Percentiles rank a stretch among this genome's conserved stretches.
Evolutionary conservation across 1,284 basidiomycete genomes (phyloP).

Genomic region (Mrakiaceae sp.): DNA sequence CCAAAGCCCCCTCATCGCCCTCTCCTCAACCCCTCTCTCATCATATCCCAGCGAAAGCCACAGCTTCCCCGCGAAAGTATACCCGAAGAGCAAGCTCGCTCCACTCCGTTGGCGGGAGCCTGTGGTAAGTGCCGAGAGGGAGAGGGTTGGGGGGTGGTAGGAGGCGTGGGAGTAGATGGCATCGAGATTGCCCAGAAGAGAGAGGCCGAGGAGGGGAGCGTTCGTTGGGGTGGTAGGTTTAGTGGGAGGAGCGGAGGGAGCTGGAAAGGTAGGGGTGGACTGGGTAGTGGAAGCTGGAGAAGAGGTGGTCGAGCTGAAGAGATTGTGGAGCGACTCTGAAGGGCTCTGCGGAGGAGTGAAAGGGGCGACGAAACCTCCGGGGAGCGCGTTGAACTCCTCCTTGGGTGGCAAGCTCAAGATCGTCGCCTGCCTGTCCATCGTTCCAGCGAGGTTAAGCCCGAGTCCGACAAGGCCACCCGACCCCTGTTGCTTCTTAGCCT

Average conservation of each 20-base stretch:
- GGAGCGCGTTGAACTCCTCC: too few relatives aligned
- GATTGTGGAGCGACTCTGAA: too few relatives aligned
- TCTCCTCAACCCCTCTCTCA: constrained; percentile 51
- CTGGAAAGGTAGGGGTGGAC: too few relatives aligned
- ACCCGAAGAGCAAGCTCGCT: constrained; percentile 61
- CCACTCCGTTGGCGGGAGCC: constrained; percentile 61
- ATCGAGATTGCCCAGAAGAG: constrained; percentile 65
- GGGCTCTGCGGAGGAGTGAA: too few relatives aligned
- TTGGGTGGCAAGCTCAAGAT: too few relatives aligned
- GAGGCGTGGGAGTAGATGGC: constrained; percentile 55
- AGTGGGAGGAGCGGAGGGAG: too few relatives aligned
- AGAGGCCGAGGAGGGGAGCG: constrained; percentile 55
- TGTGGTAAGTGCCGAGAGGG: constrained; percentile 56
- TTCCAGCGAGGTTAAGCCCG: too few relatives aligned
- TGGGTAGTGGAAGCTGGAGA: too few relatives aligned
- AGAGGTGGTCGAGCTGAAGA: too few relatives aligned
- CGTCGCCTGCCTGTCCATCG: too few relatives aligned
- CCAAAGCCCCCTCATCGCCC: constrained; percentile 26
- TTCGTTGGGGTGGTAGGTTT: neutral
- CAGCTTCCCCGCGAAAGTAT: constrained; percentile 57
- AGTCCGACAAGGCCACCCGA: neutral
- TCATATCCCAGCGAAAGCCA: constrained; percentile 68
- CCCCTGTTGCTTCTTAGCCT: neutral
- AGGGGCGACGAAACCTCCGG: too few relatives aligned
- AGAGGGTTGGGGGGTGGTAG: constrained; percentile 39